Base-by-base conservation (phyloP, 202 grass and related monocot species). In the Cymbopogon flexuosus region DNA sequence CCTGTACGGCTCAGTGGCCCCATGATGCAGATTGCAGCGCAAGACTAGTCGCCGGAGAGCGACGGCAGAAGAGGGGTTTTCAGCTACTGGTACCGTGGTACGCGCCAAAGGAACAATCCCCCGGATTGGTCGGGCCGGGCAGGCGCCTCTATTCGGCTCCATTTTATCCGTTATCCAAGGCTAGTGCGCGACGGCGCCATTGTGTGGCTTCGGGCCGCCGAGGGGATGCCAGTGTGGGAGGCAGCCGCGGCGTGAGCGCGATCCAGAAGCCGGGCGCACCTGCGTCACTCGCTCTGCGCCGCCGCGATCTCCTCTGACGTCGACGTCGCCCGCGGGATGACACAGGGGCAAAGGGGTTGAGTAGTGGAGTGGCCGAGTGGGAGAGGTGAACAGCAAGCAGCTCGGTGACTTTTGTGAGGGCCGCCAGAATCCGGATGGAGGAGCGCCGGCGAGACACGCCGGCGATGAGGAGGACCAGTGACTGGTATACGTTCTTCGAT, bases 381-480 rank as follows among this genome's bases (percentile, higher is more conserved):
- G 76, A 30, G 73, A 37, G 36, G 40, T 43, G 8, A 47, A 75
- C 24, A 57, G 46, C 1, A 24, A 47, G 70, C 30, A 4, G 68
- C 43, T 33, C 68, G 14, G 49, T 65, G 15, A 22, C 3, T 10
- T 10, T 4, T 11, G 41, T 0, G 15, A 37, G 34, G 2, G 63
- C 0, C 70, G 22, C 35, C 35, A 6, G 19, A 2, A 6, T 14
- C 46, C 49, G 21, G 76, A 91, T 85, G 87, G 70, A 78, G 87
- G 70, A 78, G 80, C 51, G 83, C 7, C 86, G 79, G 74, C 62
- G 88, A 27, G 40, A 88, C 31, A 89, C 87, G n/a, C 79, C 92
- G 62, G 78, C 87, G 84, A 91, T 88, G 85, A 91, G 88, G 85
- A 91, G 87, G 66, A 90, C 80, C 85, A 83, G 84, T 4, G 88